Evolutionary conservation across 345 rosid genomes (phyloP).

Genomic region (Clausena lansium): DNA sequence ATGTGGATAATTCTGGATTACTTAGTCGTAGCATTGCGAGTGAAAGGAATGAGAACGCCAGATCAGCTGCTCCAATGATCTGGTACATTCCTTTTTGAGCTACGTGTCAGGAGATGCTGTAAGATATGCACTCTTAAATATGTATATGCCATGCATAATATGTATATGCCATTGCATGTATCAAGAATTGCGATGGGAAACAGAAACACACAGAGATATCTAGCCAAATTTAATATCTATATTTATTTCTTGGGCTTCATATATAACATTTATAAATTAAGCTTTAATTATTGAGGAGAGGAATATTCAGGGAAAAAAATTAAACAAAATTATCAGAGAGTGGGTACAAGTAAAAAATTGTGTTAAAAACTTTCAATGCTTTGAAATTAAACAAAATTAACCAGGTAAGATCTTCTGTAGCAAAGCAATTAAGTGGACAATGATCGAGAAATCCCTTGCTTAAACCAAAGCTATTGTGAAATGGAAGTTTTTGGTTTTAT

Average conservation of each 20-base stretch:
- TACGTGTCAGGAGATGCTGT: background rate
- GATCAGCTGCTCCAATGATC: too few species aligned
- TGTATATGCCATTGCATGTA: background rate
- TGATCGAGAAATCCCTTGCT: too few species aligned
- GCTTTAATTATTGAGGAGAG: background rate
- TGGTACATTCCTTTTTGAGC: background rate
- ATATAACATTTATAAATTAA: background rate
- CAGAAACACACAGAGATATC: background rate
- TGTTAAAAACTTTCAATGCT: too few species aligned
- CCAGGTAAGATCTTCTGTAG: too few species aligned
- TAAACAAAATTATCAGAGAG: background rate
- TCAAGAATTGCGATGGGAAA: constrained; percentile 5
- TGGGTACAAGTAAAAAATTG: background rate
- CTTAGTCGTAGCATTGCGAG: too few species aligned
- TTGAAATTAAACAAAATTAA: too few species aligned
- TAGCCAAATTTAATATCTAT: background rate
- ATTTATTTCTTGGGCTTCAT: background rate
- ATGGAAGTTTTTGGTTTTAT: too few species aligned
- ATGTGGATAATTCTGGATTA: too few species aligned
- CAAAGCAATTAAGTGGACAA: too few species aligned
- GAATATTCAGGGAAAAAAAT: background rate
- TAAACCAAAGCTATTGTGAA: too few species aligned
- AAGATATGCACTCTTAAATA: background rate
- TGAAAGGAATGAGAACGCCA: too few species aligned
- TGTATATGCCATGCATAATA: background rate